phyloP scores from a whole-genome alignment of 2,329 filamentous ascomycete species.

The Diaporthe eres region DNA sequence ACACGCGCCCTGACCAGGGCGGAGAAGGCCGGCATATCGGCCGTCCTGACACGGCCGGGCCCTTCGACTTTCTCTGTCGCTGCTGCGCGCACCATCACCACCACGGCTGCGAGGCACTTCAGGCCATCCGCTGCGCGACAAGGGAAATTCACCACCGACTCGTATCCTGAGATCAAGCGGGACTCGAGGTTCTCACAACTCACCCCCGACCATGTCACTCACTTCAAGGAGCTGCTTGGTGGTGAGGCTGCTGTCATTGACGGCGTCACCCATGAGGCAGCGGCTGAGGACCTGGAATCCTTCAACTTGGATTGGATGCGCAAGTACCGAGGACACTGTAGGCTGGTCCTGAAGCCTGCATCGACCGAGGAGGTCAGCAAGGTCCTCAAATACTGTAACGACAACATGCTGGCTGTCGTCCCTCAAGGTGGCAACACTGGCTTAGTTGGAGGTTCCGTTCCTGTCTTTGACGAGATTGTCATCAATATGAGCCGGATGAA shows the following conservation, averaged over 20 bases:
- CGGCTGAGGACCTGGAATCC: conserved; percentile 84
- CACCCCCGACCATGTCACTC: conserved; percentile 82
- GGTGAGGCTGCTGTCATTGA: conserved; percentile 86
- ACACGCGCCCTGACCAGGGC: conserved; percentile 38
- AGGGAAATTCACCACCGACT: conserved; percentile 84
- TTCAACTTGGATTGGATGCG: conserved; percentile 99
- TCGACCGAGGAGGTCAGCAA: conserved; percentile 91
- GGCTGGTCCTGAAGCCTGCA: conserved; percentile 87
- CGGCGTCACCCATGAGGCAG: conserved; percentile 79
- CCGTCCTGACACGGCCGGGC: conserved; percentile 31
- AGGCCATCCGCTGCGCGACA: conserved; percentile 44
- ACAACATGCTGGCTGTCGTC: conserved; percentile 91
- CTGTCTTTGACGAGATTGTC: conserved; percentile 98
- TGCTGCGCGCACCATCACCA: conserved; percentile 44
- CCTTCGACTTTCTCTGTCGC: conserved; percentile 33
- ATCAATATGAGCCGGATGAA: conserved; percentile 94
- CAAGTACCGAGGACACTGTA: conserved; percentile 94
- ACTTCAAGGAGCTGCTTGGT: conserved; percentile 87
- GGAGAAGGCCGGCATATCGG: conserved; percentile 34
- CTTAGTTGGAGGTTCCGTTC: conserved; percentile 93
- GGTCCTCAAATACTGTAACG: conserved; percentile 95
- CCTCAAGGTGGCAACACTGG: conserved; percentile 98
- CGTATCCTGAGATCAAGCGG: conserved; percentile 86
- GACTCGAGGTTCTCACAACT: conserved; percentile 82
- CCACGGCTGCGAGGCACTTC: conserved; percentile 47